Base-by-base conservation (phyloP, 169 alveolate species). In the Plasmodium reichenowi region DNA sequence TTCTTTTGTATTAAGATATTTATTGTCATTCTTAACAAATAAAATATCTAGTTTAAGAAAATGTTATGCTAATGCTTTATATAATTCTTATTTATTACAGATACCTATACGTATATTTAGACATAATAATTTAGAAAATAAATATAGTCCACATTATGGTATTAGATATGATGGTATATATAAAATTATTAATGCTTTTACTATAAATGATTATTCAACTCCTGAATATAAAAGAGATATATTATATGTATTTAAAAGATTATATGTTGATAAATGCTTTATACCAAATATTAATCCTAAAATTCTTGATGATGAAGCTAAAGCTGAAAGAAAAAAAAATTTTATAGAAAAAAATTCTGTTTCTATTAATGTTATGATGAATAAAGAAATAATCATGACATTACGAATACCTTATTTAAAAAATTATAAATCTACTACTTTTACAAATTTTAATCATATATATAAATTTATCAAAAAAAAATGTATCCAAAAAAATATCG, bases 131-230 rank as follows among this genome's bases (percentile, higher is more conserved):
- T 38, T 78, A 26, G 47, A 78, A 52, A 78, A 68, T 6, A 78
- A 78, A 58, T 78, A 78, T 45, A 54, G 89, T n/a, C 89, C 89
- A 8, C 64, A 78, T 12, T 78, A 78, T n/a, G 89, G 89, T 4
- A 78, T 78, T 2, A 38, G 89, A 1, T 78, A 78, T 58, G 89
- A 78, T 78, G 89, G 89, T 0, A 78, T 78, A 24, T 78, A 78
- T 24, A 78, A 78, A 66, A 78, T 78, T 4, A 76, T 67, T 0
- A 78, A 78, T 66, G 89, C 89, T 15, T 78, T 64, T 13, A 78
- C 89, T 13, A 43, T 43, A 10, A 78, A 78, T 52, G 89, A 78
- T 78, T 78, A 66, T 63, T 78, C 89, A 10, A 78, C 89, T 1
- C 54, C 58, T 0, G 89, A 78, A 45, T 78, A 78, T 64, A 78